These are phyloP conservation scores for Geranomyces michiganensis DNA, from an alignment of 192 early-diverging fungal genomes.

Conservation along the genomic window DNA sequence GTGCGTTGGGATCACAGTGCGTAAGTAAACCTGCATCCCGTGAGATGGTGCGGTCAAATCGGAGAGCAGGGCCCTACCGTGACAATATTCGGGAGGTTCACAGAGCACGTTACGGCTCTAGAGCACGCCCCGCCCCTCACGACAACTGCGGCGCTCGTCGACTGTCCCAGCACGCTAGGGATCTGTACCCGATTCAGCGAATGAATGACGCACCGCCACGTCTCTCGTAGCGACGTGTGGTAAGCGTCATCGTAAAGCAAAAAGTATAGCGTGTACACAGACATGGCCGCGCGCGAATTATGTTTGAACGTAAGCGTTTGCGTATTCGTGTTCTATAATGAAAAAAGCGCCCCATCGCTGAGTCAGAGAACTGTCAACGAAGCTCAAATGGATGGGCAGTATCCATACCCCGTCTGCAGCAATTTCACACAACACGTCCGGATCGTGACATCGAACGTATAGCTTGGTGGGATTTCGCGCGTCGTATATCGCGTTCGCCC, in stretches of 20 bases:
- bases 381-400: too few relatives aligned
- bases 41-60: not conserved
- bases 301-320: conserved; percentile 49
- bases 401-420: conserved; percentile 35
- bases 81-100: conserved; percentile 32
- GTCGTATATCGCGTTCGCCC: conserved; percentile 8
- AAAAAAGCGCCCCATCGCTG: not conserved
- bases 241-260: conserved; percentile 52
- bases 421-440: conserved; percentile 47
- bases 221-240: conserved; percentile 43
- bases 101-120: conserved; percentile 41
- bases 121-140: conserved; percentile 41
- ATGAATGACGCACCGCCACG: conserved; percentile 51
- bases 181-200: conserved; percentile 49
- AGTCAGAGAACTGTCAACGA: too few relatives aligned
- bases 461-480: conserved; percentile 14
- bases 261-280: conserved; percentile 41
- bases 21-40: not conserved
- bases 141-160: conserved; percentile 44
- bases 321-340: conserved; percentile 27
- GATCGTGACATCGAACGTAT: conserved; percentile 48
- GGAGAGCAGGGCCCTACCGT: conserved; percentile 8
- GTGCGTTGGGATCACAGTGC: not conserved
- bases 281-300: conserved; percentile 3
- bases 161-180: conserved; percentile 50